phyloP scores from a whole-genome alignment of 257 asterid genomes.

The Nicotiana tabacum region DNA sequence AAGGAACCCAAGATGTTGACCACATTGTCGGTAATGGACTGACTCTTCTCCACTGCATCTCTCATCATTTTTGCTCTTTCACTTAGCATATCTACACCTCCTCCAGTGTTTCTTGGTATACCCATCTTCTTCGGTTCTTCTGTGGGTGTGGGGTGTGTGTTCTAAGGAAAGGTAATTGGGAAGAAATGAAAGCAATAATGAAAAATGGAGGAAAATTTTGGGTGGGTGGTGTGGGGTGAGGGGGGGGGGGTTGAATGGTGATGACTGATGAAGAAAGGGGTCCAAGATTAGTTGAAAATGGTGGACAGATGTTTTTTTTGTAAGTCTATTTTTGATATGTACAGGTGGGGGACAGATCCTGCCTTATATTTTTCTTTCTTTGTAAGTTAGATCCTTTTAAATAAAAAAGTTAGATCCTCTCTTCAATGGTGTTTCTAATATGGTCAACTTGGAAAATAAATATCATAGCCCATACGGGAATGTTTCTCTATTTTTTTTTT shows the following conservation, averaged over 20 bases:
- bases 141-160: too few species aligned
- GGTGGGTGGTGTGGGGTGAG: background rate
- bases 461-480: too few species aligned
- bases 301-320: background rate
- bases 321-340: background rate
- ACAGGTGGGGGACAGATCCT: too few species aligned
- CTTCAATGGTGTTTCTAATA: too few species aligned
- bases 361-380: too few species aligned
- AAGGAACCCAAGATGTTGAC: constrained; percentile 39
- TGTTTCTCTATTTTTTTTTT: too few species aligned
- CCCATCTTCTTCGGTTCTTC: constrained; percentile 21
- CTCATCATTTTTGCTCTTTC: constrained; percentile 39
- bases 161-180: too few species aligned
- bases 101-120: constrained; percentile 10
- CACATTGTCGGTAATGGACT: constrained; percentile 34
- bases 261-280: background rate
- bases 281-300: background rate
- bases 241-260: background rate
- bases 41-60: constrained; percentile 36
- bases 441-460: too few species aligned
- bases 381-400: too few species aligned
- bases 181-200: background rate
- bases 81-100: constrained; percentile 29
- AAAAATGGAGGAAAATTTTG: background rate
- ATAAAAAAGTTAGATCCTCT: too few species aligned